Evolutionary conservation across 257 asterid genomes (phyloP).

Genomic region (Solanum rostratum): DNA sequence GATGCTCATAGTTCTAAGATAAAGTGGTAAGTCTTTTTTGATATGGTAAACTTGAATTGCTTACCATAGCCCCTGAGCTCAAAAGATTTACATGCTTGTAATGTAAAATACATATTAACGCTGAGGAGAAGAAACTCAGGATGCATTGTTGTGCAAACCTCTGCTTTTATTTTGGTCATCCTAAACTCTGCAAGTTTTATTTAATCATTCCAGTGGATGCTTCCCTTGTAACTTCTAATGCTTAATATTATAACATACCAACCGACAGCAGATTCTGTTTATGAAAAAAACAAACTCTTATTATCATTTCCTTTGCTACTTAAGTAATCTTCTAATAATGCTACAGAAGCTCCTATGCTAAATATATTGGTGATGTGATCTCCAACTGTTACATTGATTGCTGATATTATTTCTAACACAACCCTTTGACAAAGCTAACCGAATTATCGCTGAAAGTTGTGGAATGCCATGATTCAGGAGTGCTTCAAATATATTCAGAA

Average conservation of each 20-base stretch:
- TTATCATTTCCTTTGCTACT: neutral
- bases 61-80: neutral
- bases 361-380: neutral
- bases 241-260: neutral
- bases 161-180: neutral
- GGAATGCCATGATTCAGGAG: neutral
- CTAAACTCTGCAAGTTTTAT: neutral
- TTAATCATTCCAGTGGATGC: neutral
- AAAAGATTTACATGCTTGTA: neutral
- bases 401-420: neutral
- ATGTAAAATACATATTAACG: neutral
- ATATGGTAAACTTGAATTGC: neutral
- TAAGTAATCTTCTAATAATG: neutral
- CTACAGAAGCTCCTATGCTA: neutral
- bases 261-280: neutral
- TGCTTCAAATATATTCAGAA: neutral
- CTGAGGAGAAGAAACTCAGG: neutral
- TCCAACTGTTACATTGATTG: neutral
- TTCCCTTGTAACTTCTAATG: neutral
- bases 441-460: neutral
- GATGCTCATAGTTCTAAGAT: constrained; percentile 71
- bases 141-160: neutral
- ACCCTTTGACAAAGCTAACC: neutral
- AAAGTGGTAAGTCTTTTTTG: constrained; percentile 44
- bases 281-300: neutral